Percentiles rank a stretch among this genome's conserved stretches.
Evolutionary conservation across 306 rosid genomes (phyloP).

Genomic region (Prunus mongolica): DNA sequence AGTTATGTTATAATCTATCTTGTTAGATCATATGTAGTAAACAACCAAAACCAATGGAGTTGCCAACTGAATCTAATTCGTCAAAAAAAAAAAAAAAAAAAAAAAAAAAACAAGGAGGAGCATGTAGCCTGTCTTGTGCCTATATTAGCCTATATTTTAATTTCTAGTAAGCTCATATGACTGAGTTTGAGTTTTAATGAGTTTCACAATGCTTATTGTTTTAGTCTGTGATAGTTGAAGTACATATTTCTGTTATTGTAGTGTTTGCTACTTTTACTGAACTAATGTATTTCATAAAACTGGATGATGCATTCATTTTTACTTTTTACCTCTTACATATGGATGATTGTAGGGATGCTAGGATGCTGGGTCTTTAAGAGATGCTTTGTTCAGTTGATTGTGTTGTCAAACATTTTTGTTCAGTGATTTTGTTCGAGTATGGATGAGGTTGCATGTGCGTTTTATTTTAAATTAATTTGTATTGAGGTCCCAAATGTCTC

Average conservation of each 20-base stretch:
- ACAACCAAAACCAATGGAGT: not conserved
- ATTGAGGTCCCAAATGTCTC: not conserved
- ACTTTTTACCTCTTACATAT: not conserved
- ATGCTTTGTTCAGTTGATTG: not conserved
- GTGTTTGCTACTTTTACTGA: not conserved
- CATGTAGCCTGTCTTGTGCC: not conserved
- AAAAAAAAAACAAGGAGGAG: too few relatives aligned
- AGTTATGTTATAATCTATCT: not conserved
- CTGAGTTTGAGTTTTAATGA: not conserved
- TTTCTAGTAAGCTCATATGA: not conserved
- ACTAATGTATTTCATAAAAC: not conserved
- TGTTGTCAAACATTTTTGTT: not conserved
- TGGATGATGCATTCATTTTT: not conserved
- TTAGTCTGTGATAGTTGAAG: too few relatives aligned
- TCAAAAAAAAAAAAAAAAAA: too few relatives aligned
- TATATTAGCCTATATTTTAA: not conserved
- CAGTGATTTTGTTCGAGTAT: not conserved
- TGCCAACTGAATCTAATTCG: not conserved
- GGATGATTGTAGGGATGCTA: not conserved
- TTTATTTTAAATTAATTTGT: too few relatives aligned
- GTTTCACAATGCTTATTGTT: not conserved
- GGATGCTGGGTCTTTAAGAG: not conserved
- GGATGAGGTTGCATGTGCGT: not conserved
- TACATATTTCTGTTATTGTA: not conserved
- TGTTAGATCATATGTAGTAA: not conserved